Conservation (phyloP, 768 basidiomycete species). For the Paxillus involutus region DNA sequence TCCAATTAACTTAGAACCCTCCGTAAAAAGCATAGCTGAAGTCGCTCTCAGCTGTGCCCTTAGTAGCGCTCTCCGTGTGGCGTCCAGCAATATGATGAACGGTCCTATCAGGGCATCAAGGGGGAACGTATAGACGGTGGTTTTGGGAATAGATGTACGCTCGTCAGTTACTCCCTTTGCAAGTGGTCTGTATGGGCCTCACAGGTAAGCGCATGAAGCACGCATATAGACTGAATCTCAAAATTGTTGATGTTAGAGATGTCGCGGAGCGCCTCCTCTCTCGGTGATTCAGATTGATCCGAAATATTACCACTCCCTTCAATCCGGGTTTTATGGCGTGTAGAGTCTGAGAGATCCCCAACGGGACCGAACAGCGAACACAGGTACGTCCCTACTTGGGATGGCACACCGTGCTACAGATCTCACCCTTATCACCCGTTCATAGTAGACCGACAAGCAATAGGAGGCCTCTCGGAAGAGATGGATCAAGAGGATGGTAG, state of each 20-base stretch:
- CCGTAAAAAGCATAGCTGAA: conserved; percentile 83
- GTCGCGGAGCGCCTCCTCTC: conserved; percentile 94
- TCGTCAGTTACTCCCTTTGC: conserved; percentile 99
- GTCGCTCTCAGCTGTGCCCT: conserved; percentile 88
- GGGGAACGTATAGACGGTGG: conserved; percentile 78
- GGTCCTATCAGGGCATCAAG: conserved; percentile 92
- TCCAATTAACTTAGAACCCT: conserved; percentile 74
- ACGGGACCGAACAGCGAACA: too few species aligned
- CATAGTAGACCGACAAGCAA: too few species aligned
- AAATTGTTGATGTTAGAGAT: conserved; percentile 52
- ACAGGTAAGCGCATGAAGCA: conserved; percentile 55
- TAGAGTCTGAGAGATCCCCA: too few species aligned
- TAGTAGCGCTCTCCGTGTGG: conserved; percentile 97
- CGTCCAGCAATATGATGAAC: conserved; percentile 99
- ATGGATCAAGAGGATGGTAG: too few species aligned
- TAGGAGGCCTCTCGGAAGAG: too few species aligned
- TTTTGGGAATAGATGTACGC: conserved; percentile 83
- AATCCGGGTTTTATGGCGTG: conserved; percentile 53
- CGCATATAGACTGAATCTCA: not conserved
- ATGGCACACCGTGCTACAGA: too few species aligned
- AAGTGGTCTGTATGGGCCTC: conserved; percentile 92
- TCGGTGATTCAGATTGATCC: conserved; percentile 80
- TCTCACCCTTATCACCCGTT: too few species aligned
- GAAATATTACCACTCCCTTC: conserved; percentile 95
- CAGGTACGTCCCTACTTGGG: too few species aligned